Percentiles rank a stretch among this genome's conserved stretches.
These are phyloP conservation scores for Xerocomus brunneocitrinus DNA, from an alignment of 768 basidiomycete species.

Conservation along the genomic window DNA sequence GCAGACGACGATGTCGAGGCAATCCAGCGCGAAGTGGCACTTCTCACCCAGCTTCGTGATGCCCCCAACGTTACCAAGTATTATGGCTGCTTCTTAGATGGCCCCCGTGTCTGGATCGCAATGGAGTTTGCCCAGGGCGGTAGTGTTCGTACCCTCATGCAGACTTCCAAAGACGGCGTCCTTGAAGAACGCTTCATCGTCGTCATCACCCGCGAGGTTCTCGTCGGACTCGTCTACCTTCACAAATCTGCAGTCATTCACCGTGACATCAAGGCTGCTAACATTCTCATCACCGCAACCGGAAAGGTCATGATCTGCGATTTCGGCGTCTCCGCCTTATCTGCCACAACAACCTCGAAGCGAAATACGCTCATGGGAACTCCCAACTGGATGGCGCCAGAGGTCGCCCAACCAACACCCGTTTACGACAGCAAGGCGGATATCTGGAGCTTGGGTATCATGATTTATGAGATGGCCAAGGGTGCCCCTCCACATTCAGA, in stretches of 20 bases:
- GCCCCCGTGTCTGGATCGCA: conserved; percentile 95
- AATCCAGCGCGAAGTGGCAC: conserved; percentile 93
- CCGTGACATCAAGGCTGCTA: conserved; percentile 96
- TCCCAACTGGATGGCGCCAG: conserved; percentile 99
- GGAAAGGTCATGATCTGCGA: conserved; percentile 96
- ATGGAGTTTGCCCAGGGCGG: conserved; percentile 98
- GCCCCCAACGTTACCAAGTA: conserved; percentile 92
- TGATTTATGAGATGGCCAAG: conserved; percentile 93
- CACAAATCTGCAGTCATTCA: conserved; percentile 95
- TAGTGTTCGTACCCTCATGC: conserved; percentile 89
- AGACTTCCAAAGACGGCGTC: conserved; percentile 66
- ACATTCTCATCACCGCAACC: conserved; percentile 82
- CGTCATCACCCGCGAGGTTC: conserved; percentile 84
- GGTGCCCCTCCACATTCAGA: conserved; percentile 94
- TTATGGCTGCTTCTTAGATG: conserved; percentile 94
- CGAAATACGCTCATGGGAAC: conserved; percentile 96
- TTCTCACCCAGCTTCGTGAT: conserved; percentile 84
- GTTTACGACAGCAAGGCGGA: conserved; percentile 97
- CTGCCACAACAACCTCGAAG: conserved; percentile 81
- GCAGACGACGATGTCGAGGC: conserved; percentile 94
- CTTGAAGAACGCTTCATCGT: conserved; percentile 89
- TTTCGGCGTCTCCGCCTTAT: conserved; percentile 94
- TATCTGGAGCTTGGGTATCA: conserved; percentile 96
- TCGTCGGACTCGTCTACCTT: conserved; percentile 81
- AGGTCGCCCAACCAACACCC: conserved; percentile 86